Percentiles rank a stretch among this genome's conserved stretches.
These are phyloP conservation scores for Metarhizium sp. DNA, from an alignment of 2,329 filamentous ascomycete genomes.

Conservation along the genomic window DNA sequence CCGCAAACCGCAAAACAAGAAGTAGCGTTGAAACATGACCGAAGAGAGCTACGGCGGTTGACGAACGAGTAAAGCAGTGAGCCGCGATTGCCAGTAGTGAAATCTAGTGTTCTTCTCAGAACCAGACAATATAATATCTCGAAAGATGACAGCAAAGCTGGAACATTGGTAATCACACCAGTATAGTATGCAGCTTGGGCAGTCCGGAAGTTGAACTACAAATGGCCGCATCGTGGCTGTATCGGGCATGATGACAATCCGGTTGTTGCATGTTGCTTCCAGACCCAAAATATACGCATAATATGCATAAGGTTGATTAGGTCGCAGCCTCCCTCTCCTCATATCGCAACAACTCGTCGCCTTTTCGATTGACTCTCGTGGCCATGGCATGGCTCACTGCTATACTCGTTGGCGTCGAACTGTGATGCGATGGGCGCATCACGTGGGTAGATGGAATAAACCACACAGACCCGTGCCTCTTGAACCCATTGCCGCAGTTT, in stretches of 20 bases:
- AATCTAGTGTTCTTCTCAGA: neutral
- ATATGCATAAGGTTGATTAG: neutral
- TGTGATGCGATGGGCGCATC: slow-evolving; percentile 5
- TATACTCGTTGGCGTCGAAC: slow-evolving; percentile 33
- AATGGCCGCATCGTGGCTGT: neutral
- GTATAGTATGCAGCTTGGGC: neutral
- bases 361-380: neutral
- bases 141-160: neutral
- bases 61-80: slow-evolving; percentile 10
- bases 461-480: slow-evolving; percentile 3
- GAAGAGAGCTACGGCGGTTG: neutral
- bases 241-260: neutral
- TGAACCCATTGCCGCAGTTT: slow-evolving; percentile 14
- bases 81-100: neutral
- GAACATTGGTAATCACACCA: slow-evolving; percentile 1
- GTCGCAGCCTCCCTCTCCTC: neutral
- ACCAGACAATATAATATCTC: neutral
- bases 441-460: slow-evolving; percentile 2
- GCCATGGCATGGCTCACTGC: slow-evolving; percentile 36
- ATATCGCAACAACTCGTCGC: neutral
- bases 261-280: neutral
- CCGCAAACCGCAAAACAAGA: neutral
- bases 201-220: neutral
- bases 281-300: neutral
- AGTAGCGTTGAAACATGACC: neutral